Base-by-base conservation (phyloP, 805 yeast species). In the Wickerhamomyces alni region DNA sequence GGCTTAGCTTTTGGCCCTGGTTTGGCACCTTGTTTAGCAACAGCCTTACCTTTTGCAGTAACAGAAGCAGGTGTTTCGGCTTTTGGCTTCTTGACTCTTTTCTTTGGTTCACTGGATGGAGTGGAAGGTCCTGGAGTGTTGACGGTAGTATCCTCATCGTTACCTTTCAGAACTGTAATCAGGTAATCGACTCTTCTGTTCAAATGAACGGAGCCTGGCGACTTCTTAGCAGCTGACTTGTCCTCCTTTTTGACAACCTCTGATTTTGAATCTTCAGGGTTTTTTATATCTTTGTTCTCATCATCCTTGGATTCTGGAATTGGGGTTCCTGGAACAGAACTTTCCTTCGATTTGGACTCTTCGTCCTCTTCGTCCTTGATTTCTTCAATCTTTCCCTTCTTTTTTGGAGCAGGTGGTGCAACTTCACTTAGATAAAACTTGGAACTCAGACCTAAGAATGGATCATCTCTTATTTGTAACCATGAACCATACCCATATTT, bases 401-500 rank as follows among this genome's bases (percentile, higher is more conserved):
- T 61, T 41, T 58, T 63, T 39, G 60, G 58, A 38, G 54, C 59
- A 48, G 61, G 63, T 22, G 57, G 65, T 8, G 55, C 46, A 34
- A 59, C 62, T 41, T 75, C 80, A 41, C 70, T 75, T 51, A 93
- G 69, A 54, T 78, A 93, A 48, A 93, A 65, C 66, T 87, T 93
- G 50, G 87, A 87, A 45, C 87, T 84, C 44, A 93, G 68, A 10
- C 88, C 89, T 42, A 93, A 70, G 38, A 87, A 73, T 2, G 99
- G 98, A 63, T 93, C 99, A 63, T 93, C 99, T 56, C 99, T 72
- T 34, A 93, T 89, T 55, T 85, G 89, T 3, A 74, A 59, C 99
- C 99, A 93, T 1, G 96, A 81, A 15, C 98, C 98, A 60, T 87
- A 89, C 0, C 99, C 99, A 62, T 89, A 89, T 62, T 87, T 88